Evolutionary conservation across 306 rosid species (phyloP).

Genomic region (Medicago lupulina): DNA sequence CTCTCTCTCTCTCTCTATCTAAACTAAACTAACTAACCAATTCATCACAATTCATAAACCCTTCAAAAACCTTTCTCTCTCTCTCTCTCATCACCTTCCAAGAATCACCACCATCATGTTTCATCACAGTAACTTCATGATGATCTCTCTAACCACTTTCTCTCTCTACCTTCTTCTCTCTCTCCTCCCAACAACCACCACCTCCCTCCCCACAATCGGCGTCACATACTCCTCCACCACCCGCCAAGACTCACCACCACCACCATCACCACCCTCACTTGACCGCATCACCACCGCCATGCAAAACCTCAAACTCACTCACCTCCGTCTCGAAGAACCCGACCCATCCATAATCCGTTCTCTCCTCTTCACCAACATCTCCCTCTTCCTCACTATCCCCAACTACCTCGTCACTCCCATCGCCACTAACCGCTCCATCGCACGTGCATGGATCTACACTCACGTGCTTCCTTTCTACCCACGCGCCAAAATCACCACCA

Average conservation of each 20-base stretch:
- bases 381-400: constrained; percentile 76
- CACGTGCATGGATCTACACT: constrained; percentile 68
- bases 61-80: neutral
- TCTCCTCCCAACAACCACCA: constrained; percentile 38
- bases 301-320: constrained; percentile 46
- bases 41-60: neutral
- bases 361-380: constrained; percentile 72
- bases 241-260: neutral
- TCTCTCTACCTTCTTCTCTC: constrained; percentile 47
- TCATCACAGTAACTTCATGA: neutral
- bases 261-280: constrained; percentile 32
- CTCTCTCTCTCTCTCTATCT: neutral
- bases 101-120: constrained; percentile 13
- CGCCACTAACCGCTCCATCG: constrained; percentile 72
- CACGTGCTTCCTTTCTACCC: constrained; percentile 88
- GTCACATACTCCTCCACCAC: constrained; percentile 55
- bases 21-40: constrained; percentile 1
- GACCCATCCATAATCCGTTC: constrained; percentile 63
- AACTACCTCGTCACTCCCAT: constrained; percentile 61
- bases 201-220: constrained; percentile 57
- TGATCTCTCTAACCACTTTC: constrained; percentile 25
- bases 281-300: constrained; percentile 46
- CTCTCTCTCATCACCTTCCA: neutral
- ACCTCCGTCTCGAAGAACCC: constrained; percentile 67
- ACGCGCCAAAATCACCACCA: constrained; percentile 72